phyloP scores from a whole-genome alignment of 2,329 filamentous ascomycete genomes.

The Emergomyces orientalis region DNA sequence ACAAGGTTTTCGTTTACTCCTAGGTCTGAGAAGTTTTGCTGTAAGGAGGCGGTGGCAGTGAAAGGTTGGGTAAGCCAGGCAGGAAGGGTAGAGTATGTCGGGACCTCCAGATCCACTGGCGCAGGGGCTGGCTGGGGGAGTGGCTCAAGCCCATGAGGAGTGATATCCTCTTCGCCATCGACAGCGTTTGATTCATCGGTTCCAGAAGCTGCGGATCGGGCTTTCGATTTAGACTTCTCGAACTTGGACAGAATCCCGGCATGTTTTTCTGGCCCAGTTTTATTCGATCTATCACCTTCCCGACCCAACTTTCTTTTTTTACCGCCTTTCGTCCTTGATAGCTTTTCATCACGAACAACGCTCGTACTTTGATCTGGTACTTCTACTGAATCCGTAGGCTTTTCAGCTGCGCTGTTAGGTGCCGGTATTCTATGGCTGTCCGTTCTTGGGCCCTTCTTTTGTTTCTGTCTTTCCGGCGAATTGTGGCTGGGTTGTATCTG shows the following conservation, averaged over 20 bases:
- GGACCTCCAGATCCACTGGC: constrained; percentile 47
- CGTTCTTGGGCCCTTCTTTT: not conserved
- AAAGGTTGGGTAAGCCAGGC: constrained; percentile 69
- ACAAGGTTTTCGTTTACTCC: constrained; percentile 54
- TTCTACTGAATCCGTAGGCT: constrained; percentile 25
- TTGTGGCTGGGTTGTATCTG: constrained; percentile 17
- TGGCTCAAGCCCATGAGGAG: constrained; percentile 65
- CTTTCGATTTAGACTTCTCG: constrained; percentile 17
- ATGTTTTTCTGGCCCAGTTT: constrained; percentile 15
- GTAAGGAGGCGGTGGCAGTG: constrained; percentile 53
- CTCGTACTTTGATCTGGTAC: constrained; percentile 16
- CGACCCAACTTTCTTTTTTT: constrained; percentile 20
- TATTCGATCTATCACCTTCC: constrained; percentile 19
- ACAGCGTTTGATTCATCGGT: constrained; percentile 12
- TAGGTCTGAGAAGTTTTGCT: constrained; percentile 53
- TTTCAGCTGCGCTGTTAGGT: constrained; percentile 8
- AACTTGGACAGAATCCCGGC: constrained; percentile 23
- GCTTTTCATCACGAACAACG: not conserved
- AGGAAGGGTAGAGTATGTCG: constrained; percentile 70
- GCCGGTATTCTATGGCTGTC: constrained; percentile 9
- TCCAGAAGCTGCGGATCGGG: constrained; percentile 8
- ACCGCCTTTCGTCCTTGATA: constrained; percentile 6
- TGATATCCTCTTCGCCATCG: constrained; percentile 18
- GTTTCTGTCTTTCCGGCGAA: constrained; percentile 1
- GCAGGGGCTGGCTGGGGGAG: constrained; percentile 62